Evolutionary conservation across 1,139 yeast genomes (phyloP), one percentile per base, ranked within the genome.

Genomic region (Taphrina sp.): DNA sequence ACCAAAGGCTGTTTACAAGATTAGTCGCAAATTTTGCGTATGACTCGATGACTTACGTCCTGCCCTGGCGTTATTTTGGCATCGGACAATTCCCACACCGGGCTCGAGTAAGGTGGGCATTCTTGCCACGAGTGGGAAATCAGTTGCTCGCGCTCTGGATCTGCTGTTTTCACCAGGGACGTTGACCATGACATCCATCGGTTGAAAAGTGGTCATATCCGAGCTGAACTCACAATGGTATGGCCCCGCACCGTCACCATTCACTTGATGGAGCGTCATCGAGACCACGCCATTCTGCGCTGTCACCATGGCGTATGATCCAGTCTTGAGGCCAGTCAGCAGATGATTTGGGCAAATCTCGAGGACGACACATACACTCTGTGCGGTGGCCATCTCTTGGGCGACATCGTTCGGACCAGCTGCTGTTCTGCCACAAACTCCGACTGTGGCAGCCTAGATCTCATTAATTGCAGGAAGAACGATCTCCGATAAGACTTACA

Each of bases 241-340:
- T 3, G 54, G 54, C 7, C 54, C 54, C 12, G 39, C 39, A 7
- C 54, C 54, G 23, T 49, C 54, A 7, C 45, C 54, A 22, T 49
- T 49, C 24, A 49, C 54, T 31, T 49, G 54, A 19, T 49, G 54
- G 24, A 49, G 31, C 7, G 47, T 43, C 37, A 43, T 31, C 4
- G 37, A 2, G 28, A 43, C 37, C 24, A 31, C 38, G 8, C 47
- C 47, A 8, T 29, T 31, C 8, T 29, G 14, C 3, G 47, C 47
- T 23, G 38, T 36, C n/a, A 43, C 47, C 26, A 31, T 22, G 14
- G 47, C 47, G 10, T 29, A 36, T 10, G n/a, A 26, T 14, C 47
- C 47, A 12, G 47, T 19, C 47, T 43, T 20, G 31, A 7, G n/a
- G n/a, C n/a, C n/a, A n/a, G n/a, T n/a, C n/a, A n/a, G n/a, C n/a